Base-by-base conservation (phyloP, 1,284 basidiomycete genomes). In the Heimioporus retisporus region DNA sequence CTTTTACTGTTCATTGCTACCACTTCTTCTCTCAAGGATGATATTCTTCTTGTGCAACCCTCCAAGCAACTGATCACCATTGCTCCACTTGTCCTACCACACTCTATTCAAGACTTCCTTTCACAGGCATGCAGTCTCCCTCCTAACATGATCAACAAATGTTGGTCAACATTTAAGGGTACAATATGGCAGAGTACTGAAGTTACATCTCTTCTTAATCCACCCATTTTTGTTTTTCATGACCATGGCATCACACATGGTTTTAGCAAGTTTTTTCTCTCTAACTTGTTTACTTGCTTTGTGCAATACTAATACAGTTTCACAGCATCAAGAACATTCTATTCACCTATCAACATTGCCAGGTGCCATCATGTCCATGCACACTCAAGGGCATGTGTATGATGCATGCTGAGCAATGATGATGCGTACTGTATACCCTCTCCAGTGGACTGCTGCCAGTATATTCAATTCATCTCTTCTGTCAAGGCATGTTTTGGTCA, bases 141-240 rank as follows among this genome's bases (percentile, higher is more conserved):
- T 2, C 11, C n/a, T 8, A 11, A 5, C 4, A 43, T 3, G 0
- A 25, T 67, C 1, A 1, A 25, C 0, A 2, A 57, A 0, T 42
- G 23, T 21, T 67, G 65, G 65, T 67, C 14, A 2, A 35, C 11
- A 0, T 67, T 67, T 44, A 67, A 46, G 35, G 21, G 58, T 23
- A 0, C 61, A 0, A 23, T 18, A 0, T 67, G 59, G 64, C 25
- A 62, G 14, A 25, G 6, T 3, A 10, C 14, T 11, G 13, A 31
- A 3, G 16, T 50, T 16, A 15, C 23, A 2, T 62, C 23, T 2
- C 42, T 63, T 6, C 25, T 64, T 15, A 11, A 4, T n/a, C 48
- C 21, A 50, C 55, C 48, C 4, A 6, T 54, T 2, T 64, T 42
- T 5, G 28, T 7, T 23, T 65, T 59, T 8, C 56, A 65, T 21